Conservation (phyloP, 352 stramenopile species). For the Phytophthora pini region DNA sequence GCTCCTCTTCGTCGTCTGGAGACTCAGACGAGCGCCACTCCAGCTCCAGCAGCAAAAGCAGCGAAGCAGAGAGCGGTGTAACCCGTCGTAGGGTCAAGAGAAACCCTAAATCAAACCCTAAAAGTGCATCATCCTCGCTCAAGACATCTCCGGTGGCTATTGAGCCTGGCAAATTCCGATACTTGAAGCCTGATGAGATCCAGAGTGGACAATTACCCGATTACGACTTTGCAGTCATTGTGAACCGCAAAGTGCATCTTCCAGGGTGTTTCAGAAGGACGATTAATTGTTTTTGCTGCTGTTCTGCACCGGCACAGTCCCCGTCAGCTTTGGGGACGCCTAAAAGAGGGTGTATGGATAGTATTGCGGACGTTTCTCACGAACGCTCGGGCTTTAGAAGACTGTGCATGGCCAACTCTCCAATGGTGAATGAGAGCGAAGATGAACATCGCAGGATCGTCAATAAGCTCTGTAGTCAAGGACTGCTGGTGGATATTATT, state of each 20-base stretch:
- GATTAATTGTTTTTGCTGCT: conserved; percentile 50
- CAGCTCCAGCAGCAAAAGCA: conserved; percentile 27
- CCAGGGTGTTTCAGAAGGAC: conserved; percentile 40
- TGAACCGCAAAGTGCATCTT: conserved; percentile 67
- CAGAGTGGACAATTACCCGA: conserved; percentile 53
- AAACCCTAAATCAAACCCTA: conserved; percentile 17
- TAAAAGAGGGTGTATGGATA: conserved; percentile 30
- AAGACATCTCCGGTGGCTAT: conserved; percentile 15
- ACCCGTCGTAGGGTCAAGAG: conserved; percentile 13
- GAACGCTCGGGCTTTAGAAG: conserved; percentile 68
- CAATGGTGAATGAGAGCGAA: conserved; percentile 67
- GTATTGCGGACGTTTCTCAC: conserved; percentile 38
- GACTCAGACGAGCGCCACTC: conserved; percentile 36
- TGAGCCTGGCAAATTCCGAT: conserved; percentile 64
- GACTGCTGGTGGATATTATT: conserved; percentile 83
- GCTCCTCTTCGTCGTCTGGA: conserved; percentile 26
- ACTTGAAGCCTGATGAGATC: conserved; percentile 87
- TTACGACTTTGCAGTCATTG: conserved; percentile 87
- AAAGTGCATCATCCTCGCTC: conserved; percentile 43
- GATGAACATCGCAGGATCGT: conserved; percentile 85
- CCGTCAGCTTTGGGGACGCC: conserved; percentile 13
- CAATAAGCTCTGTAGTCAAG: conserved; percentile 75
- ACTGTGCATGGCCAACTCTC: conserved; percentile 63
- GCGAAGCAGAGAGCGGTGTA: conserved; percentile 14
- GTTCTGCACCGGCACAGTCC: conserved; percentile 1